A percentile compares a stretch with the other conserved stretches of the same genome.
Evolutionary conservation across 768 basidiomycete genomes (phyloP).

Genomic region (Pulveroboletus frians): DNA sequence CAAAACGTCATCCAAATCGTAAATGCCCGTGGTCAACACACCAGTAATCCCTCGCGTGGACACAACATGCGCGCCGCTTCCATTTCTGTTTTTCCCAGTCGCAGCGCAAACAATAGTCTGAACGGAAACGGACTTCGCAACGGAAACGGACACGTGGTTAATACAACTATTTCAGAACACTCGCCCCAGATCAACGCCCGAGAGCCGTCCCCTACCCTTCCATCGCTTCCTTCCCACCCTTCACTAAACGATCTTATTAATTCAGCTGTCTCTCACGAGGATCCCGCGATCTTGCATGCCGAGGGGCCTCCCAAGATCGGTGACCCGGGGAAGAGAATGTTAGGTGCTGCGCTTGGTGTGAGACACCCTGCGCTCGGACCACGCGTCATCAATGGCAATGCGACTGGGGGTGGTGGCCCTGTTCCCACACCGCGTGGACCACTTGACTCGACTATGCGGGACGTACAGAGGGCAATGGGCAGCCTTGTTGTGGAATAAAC

Average conservation of each 20-base stretch:
- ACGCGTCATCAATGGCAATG: slow-evolving; percentile 44
- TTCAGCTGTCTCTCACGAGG: slow-evolving; percentile 53
- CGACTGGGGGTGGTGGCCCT: slow-evolving; percentile 31
- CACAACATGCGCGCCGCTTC: slow-evolving; percentile 68
- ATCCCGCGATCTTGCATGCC: slow-evolving; percentile 61
- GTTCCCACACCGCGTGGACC: slow-evolving; percentile 30
- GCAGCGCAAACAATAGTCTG: slow-evolving; percentile 38
- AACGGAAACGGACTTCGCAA: slow-evolving; percentile 29
- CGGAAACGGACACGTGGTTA: slow-evolving; percentile 35
- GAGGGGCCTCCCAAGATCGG: slow-evolving; percentile 73
- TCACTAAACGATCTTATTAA: slow-evolving; percentile 81
- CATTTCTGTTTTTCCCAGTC: slow-evolving; percentile 57
- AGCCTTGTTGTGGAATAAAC: slow-evolving; percentile 69
- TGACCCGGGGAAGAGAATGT: slow-evolving; percentile 85
- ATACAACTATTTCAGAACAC: slow-evolving; percentile 48
- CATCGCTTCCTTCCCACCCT: slow-evolving; percentile 74
- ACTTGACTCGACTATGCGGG: slow-evolving; percentile 55
- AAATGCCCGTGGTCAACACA: slow-evolving; percentile 64
- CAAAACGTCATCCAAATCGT: slow-evolving; percentile 79
- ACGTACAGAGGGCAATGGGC: slow-evolving; percentile 73
- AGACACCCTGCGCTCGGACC: slow-evolving; percentile 72
- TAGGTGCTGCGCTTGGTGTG: slow-evolving; percentile 79
- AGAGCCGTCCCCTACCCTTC: slow-evolving; percentile 80
- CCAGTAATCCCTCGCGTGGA: slow-evolving; percentile 58
- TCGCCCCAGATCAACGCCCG: slow-evolving; percentile 42